These are phyloP conservation scores for Agaricus blazei DNA, from an alignment of 768 basidiomycete genomes.

Conservation along the genomic window DNA sequence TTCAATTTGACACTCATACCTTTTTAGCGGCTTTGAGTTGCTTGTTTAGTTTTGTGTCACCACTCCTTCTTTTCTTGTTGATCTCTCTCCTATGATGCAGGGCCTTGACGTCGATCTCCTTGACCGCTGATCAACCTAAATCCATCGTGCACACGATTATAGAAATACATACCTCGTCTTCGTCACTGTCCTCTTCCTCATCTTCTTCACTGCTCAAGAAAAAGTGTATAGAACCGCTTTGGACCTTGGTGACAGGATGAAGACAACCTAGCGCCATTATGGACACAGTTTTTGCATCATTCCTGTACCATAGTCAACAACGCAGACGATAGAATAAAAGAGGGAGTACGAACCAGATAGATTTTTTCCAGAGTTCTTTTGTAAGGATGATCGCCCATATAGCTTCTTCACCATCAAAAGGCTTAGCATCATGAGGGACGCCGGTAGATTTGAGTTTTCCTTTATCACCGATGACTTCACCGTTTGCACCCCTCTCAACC, in stretches of 20 bases:
- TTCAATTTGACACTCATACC: conserved; percentile 29
- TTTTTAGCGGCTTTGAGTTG: conserved; percentile 71
- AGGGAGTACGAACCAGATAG: conserved; percentile 59
- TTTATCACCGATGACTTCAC: conserved; percentile 77
- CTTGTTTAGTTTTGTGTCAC: conserved; percentile 75
- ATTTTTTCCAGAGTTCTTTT: conserved; percentile 92
- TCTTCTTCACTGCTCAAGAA: conserved; percentile 90
- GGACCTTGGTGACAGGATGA: conserved; percentile 91
- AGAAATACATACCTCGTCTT: conserved; percentile 44
- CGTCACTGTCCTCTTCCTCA: conserved; percentile 66
- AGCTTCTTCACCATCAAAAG: conserved; percentile 71
- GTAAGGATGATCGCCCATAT: conserved; percentile 97
- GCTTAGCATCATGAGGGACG: conserved; percentile 31
- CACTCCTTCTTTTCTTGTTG: conserved; percentile 87
- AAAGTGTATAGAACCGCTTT: conserved; percentile 91
- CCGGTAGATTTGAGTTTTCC: conserved; percentile 54
- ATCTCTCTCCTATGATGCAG: conserved; percentile 86
- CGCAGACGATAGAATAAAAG: not conserved
- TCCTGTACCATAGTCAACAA: conserved; percentile 38
- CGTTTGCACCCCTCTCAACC: conserved; percentile 90
- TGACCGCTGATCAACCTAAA: conserved; percentile 11
- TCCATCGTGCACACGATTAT: not conserved
- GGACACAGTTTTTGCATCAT: conserved; percentile 87
- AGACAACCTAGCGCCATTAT: conserved; percentile 90
- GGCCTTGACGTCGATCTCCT: conserved; percentile 65